Conservation (phyloP, 495 filamentous ascomycete species). For the Trichoderma erinaceum region DNA sequence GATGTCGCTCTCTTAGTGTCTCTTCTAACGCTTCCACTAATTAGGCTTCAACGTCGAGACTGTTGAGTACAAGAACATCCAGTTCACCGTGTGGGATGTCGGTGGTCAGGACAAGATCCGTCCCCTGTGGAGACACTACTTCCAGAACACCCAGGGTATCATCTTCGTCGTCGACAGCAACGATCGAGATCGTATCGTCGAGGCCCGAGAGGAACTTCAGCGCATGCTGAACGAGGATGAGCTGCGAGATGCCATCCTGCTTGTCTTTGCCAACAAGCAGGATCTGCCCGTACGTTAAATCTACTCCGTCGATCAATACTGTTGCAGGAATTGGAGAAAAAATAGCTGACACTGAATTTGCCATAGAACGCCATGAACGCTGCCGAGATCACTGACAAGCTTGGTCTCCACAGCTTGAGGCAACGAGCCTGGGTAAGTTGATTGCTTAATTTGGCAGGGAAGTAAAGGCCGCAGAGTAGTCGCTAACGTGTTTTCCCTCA, state of each 20-base stretch:
- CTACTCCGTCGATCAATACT: constrained; percentile 7
- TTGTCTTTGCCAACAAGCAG: constrained; percentile 99
- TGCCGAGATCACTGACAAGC: constrained; percentile 98
- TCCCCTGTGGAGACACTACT: constrained; percentile 99
- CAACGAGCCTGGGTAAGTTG: constrained; percentile 93
- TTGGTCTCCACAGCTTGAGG: constrained; percentile 96
- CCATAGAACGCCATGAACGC: constrained; percentile 96
- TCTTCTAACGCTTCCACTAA: background rate
- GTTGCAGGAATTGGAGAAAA: background rate
- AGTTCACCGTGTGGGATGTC: constrained; percentile 99
- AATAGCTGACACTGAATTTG: constrained; percentile 18
- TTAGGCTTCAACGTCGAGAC: constrained; percentile 99
- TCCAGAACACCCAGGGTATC: constrained; percentile 99
- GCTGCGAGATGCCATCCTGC: constrained; percentile 89
- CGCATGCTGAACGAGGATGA: constrained; percentile 99
- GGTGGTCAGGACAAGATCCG: constrained; percentile 99
- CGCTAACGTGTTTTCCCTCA: constrained; percentile 21
- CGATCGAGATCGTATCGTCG: constrained; percentile 97
- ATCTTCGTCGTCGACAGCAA: constrained; percentile 99
- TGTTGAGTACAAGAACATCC: constrained; percentile 99
- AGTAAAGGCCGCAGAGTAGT: background rate
- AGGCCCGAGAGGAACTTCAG: constrained; percentile 98
- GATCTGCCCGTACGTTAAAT: constrained; percentile 81
- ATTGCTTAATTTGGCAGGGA: constrained; percentile 5
- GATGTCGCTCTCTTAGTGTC: constrained; percentile 22